Conservation (phyloP, 2,329 filamentous ascomycete genomes). For the Periconia digitata region DNA sequence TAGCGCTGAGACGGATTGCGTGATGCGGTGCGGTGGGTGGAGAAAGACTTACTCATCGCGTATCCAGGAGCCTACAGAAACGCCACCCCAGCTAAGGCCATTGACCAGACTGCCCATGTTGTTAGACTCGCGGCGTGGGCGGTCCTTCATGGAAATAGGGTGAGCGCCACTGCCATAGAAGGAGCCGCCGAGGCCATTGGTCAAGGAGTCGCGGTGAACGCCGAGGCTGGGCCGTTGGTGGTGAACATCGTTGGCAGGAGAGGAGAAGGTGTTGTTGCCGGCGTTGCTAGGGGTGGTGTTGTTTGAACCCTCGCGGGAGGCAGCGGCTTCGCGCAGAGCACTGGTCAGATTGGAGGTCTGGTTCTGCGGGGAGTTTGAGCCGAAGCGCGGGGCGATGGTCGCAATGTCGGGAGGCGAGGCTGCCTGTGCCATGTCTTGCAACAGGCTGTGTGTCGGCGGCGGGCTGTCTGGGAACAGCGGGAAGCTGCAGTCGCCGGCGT, state of each 20-base stretch:
- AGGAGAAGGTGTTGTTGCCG: constrained; percentile 47
- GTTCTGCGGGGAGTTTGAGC: constrained; percentile 61
- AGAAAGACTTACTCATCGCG: constrained; percentile 83
- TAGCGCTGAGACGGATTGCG: constrained; percentile 18
- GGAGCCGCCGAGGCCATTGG: constrained; percentile 47
- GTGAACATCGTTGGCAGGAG: constrained; percentile 30
- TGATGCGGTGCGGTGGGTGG: constrained; percentile 4
- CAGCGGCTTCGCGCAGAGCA: constrained; percentile 56
- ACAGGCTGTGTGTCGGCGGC: constrained; percentile 20
- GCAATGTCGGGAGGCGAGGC: constrained; percentile 63
- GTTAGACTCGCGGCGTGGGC: constrained; percentile 59
- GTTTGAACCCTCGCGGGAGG: constrained; percentile 44
- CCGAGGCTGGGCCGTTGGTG: constrained; percentile 35
- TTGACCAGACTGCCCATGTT: constrained; percentile 65
- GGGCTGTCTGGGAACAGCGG: constrained; percentile 42
- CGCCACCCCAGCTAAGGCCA: constrained; percentile 95
- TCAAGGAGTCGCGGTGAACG: constrained; percentile 59
- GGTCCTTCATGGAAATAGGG: constrained; percentile 63
- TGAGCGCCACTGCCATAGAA: constrained; percentile 61
- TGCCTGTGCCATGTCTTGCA: constrained; percentile 53
- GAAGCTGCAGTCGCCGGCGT: constrained; percentile 45
- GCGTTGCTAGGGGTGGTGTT: constrained; percentile 39
- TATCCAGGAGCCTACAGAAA: constrained; percentile 96
- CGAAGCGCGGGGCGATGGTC: constrained; percentile 54
- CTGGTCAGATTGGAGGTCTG: constrained; percentile 66